Base-by-base conservation (phyloP, 2,329 filamentous ascomycete genomes). In the Hymenoscyphus albidus region DNA sequence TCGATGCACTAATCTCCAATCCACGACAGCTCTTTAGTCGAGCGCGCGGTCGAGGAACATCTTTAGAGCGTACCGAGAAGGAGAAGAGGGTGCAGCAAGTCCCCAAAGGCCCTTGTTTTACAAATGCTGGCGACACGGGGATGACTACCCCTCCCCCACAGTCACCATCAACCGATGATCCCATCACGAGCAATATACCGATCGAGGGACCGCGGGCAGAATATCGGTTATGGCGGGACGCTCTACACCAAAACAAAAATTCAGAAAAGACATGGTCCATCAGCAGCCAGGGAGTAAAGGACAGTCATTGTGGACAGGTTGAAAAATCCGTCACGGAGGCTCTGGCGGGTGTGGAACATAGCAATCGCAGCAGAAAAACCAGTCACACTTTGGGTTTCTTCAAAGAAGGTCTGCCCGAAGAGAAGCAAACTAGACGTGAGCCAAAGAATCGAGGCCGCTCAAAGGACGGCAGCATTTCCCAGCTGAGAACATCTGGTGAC, bases 361-460 rank as follows among this genome's bases (percentile, higher is more conserved):
- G 84, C 70, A 83, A 83, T 57, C 83, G 87, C 62, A 91, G 86
- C 71, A 83, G 87, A 69, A 89, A 89, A 75, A 83, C 87, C 48
- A 89, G 86, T 70, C 86, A 89, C 74, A 88, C 85, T 68, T 77
- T 89, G 64, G 81, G 87, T 1, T 87, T 89, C 71, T 89, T 89
- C 78, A 87, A 85, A 67, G 86, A 89, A 74, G 86, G 85, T 40
- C 76, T 88, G 18, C 85, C 85, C 2, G 83, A 87, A 62, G 85
- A 88, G 56, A 83, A 83, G 71, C 73, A 76, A 54, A 84, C 82
- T 70, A 83, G 81, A 69, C 83, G 79, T 68, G 86, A 86, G 12
- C 74, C 56, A 58, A 76, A 70, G 65, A 72, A 63, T 58, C 71
- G 73, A 67, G 69, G 67, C 12, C 74, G 70, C 27, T 71, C 69